Conservation (phyloP, 2,329 filamentous ascomycete genomes). For the Emydomyces testavorans region DNA sequence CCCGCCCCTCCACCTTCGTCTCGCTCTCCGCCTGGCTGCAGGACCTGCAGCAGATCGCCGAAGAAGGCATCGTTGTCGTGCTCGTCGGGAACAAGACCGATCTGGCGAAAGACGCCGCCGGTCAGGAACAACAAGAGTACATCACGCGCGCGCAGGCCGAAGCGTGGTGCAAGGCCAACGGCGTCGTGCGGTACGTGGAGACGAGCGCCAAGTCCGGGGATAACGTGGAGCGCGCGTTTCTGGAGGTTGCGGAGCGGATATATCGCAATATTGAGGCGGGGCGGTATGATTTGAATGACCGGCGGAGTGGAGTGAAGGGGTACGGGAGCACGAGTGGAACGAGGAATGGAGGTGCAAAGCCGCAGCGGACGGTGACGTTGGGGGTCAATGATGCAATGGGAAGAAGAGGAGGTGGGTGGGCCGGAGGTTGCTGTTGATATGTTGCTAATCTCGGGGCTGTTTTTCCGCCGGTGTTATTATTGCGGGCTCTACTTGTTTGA, state of each 20-base stretch:
- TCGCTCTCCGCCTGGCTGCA: constrained; percentile 89
- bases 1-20: constrained; percentile 68
- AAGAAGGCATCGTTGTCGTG: constrained; percentile 88
- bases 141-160: constrained; percentile 75
- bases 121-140: constrained; percentile 38
- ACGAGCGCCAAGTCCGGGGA: constrained; percentile 93
- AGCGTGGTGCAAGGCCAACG: constrained; percentile 76
- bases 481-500: background rate
- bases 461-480: background rate
- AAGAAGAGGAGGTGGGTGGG: constrained; percentile 29
- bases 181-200: constrained; percentile 86
- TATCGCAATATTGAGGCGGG: constrained; percentile 94
- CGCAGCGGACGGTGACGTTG: constrained; percentile 35
- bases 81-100: constrained; percentile 94
- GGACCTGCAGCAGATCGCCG: constrained; percentile 86
- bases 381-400: constrained; percentile 40
- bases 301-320: constrained; percentile 78
- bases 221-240: constrained; percentile 84
- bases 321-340: constrained; percentile 33
- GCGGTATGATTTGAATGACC: constrained; percentile 86
- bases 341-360: constrained; percentile 21
- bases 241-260: constrained; percentile 88
- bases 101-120: constrained; percentile 38
- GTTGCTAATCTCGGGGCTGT: background rate
- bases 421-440: constrained; percentile 29